These are phyloP conservation scores for Metschnikowia picachoensis DNA, from an alignment of 805 yeast species.

Conservation along the genomic window DNA sequence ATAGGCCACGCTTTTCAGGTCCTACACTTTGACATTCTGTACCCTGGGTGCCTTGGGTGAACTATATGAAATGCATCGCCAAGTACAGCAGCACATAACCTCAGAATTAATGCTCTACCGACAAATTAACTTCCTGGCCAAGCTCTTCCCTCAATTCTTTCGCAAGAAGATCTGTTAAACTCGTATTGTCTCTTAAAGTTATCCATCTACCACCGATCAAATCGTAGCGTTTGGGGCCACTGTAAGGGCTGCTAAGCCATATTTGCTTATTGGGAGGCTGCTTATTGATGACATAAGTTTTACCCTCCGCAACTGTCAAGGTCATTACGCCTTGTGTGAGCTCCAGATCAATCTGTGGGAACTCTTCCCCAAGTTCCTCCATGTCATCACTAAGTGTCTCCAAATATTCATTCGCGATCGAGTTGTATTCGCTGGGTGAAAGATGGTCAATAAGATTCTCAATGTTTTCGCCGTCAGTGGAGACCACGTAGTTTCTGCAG, in stretches of 20 bases:
- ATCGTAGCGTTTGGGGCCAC: slow-evolving; percentile 83
- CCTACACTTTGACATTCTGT: too few species aligned
- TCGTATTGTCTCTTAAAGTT: slow-evolving; percentile 59
- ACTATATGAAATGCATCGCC: too few species aligned
- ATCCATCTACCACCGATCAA: slow-evolving; percentile 72
- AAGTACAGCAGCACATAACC: too few species aligned
- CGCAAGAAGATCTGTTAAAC: slow-evolving; percentile 33
- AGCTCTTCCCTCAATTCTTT: slow-evolving; percentile 31
- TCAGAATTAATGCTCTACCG: slow-evolving; percentile 7
- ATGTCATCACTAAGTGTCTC: slow-evolving; percentile 64
- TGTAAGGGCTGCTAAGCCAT: slow-evolving; percentile 90
- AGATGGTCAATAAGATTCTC: slow-evolving; percentile 50
- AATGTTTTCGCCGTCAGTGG: slow-evolving; percentile 53
- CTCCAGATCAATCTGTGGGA: slow-evolving; percentile 70
- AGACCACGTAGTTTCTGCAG: slow-evolving; percentile 16
- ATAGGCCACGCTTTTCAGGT: too few species aligned
- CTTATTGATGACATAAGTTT: slow-evolving; percentile 89
- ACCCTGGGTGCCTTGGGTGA: too few species aligned
- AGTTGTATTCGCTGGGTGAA: slow-evolving; percentile 55
- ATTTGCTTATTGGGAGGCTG: slow-evolving; percentile 98
- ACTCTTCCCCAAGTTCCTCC: slow-evolving; percentile 61
- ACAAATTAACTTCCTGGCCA: slow-evolving; percentile 17
- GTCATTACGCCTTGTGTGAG: slow-evolving; percentile 85
- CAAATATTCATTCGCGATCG: slow-evolving; percentile 59
- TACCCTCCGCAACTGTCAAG: slow-evolving; percentile 62